Percentiles rank a stretch among this genome's conserved stretches.
Conservation (phyloP, 2,329 filamentous ascomycete species). For the Trichoderma cornu-damae region DNA sequence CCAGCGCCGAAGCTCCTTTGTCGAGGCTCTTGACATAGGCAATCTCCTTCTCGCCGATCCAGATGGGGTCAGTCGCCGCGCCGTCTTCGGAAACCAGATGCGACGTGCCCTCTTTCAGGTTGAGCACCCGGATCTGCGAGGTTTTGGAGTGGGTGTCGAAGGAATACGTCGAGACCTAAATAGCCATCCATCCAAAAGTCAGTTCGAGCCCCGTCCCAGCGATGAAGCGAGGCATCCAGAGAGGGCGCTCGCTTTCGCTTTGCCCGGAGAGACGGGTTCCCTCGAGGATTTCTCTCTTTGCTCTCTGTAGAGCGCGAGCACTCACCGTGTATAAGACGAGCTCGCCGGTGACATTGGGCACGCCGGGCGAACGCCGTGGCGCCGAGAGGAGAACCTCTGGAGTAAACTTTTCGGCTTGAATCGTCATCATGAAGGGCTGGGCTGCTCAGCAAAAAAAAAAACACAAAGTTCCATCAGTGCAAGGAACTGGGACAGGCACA, state of each 20-base stretch:
- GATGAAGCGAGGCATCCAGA: not conserved
- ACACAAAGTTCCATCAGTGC: no score
- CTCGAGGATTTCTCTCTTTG: not conserved
- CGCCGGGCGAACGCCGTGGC: slow-evolving; percentile 63
- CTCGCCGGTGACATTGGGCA: slow-evolving; percentile 63
- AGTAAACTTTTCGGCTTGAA: slow-evolving; percentile 65
- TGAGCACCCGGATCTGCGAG: slow-evolving; percentile 64
- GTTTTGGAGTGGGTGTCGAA: slow-evolving; percentile 69
- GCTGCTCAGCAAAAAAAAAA: not conserved
- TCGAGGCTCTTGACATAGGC: slow-evolving; percentile 49
- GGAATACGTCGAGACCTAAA: slow-evolving; percentile 65
- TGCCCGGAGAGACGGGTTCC: not conserved
- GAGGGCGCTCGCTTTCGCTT: no score
- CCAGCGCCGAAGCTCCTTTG: slow-evolving; percentile 44
- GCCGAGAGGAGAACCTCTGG: slow-evolving; percentile 72
- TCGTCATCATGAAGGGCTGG: slow-evolving; percentile 53
- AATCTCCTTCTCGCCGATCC: slow-evolving; percentile 65
- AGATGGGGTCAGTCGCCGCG: slow-evolving; percentile 65
- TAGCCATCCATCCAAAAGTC: not conserved
- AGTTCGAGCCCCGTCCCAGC: not conserved
- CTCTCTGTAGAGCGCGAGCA: no score
- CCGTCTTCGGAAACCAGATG: slow-evolving; percentile 60
- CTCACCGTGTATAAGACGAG: slow-evolving; percentile 59
- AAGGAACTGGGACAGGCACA: not conserved
- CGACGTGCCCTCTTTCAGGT: slow-evolving; percentile 62